Evolutionary conservation across 371 early-diverging fungal species (phyloP).

Genomic region (Smittium mucronatum): DNA sequence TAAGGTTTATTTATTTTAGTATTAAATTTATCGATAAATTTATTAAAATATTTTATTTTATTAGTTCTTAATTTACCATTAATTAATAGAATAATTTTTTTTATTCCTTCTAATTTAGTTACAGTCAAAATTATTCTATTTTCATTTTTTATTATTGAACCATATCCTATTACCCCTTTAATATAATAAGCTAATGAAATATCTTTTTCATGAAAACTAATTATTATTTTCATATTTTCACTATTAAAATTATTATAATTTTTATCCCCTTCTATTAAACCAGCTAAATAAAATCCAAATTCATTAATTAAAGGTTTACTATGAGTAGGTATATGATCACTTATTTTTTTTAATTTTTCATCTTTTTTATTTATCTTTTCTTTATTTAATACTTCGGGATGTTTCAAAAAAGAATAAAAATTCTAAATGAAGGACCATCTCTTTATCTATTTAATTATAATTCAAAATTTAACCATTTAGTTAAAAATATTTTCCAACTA

Average conservation of each 20-base stretch:
- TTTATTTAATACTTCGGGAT: background rate
- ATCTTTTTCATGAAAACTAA: conserved; percentile 22
- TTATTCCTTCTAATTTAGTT: conserved; percentile 27
- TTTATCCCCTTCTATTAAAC: conserved; percentile 30
- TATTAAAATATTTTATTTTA: conserved; percentile 9
- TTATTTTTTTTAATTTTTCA: background rate
- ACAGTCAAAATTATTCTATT: conserved; percentile 15
- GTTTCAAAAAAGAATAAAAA: conserved; percentile 1
- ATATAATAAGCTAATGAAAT: conserved; percentile 33
- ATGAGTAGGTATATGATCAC: conserved; percentile 6
- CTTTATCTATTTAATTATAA: conserved; percentile 23
- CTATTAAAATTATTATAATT: conserved; percentile 16
- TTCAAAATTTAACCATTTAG: conserved; percentile 17
- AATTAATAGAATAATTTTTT: conserved; percentile 23
- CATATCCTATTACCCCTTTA: conserved; percentile 32
- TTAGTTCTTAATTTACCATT: conserved; percentile 19
- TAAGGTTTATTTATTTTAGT: conserved; percentile 6
- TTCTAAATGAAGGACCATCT: conserved; percentile 17
- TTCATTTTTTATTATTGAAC: conserved; percentile 23
- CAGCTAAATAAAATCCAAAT: conserved; percentile 33
- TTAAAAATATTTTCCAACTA: conserved; percentile 14
- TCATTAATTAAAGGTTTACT: conserved; percentile 16
- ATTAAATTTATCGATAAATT: background rate
- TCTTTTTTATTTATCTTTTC: background rate
- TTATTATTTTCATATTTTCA: conserved; percentile 17